Conservation (phyloP, 192 early-diverging fungal genomes). For the Rhizoclosmatium globosum region DNA sequence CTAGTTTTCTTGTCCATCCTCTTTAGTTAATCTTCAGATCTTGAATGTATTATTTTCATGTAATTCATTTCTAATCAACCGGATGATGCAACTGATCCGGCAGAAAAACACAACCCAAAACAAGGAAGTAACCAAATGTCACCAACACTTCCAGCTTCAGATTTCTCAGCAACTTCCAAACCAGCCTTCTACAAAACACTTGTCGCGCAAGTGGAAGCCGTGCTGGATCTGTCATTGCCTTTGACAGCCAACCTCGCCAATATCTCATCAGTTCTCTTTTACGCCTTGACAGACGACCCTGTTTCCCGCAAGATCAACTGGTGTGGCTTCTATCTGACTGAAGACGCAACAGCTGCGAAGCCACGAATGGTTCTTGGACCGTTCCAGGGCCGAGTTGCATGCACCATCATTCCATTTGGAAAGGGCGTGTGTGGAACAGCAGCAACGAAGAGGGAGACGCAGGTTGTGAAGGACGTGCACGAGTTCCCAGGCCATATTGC, state of each 20-base stretch:
- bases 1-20: too few relatives aligned
- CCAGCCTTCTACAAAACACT: slow-evolving; percentile 78
- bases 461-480: slow-evolving; percentile 82
- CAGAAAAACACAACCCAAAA: too few relatives aligned
- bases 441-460: slow-evolving; percentile 60
- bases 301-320: slow-evolving; percentile 55
- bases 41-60: too few relatives aligned
- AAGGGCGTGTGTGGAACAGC: slow-evolving; percentile 92
- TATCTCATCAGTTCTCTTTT: slow-evolving; percentile 80
- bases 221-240: slow-evolving; percentile 75
- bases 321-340: slow-evolving; percentile 83
- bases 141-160: neutral
- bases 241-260: slow-evolving; percentile 84
- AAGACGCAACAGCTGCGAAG: slow-evolving; percentile 35
- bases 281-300: slow-evolving; percentile 65
- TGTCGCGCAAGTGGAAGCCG: slow-evolving; percentile 58
- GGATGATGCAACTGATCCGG: too few relatives aligned
- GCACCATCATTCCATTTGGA: slow-evolving; percentile 83
- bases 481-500: slow-evolving; percentile 89
- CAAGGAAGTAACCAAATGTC: neutral
- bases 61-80: too few relatives aligned
- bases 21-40: too few relatives aligned
- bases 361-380: slow-evolving; percentile 79
- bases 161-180: slow-evolving; percentile 46
- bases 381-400: slow-evolving; percentile 86